Evolutionary conservation across 306 rosid species (phyloP).

Genomic region (Rosa rugosa): DNA sequence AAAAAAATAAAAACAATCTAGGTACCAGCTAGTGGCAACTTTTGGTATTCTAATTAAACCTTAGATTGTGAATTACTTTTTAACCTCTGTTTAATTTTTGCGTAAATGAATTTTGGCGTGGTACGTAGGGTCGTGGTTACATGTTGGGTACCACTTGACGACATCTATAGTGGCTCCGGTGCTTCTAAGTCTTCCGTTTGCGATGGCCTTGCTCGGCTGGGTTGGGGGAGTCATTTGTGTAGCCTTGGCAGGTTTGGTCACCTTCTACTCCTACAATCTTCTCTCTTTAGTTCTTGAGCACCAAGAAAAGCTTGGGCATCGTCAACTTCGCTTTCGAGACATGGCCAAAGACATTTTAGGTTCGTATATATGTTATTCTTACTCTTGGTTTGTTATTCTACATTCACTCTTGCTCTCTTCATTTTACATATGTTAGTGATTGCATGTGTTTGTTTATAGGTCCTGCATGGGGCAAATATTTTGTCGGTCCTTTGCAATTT

Average conservation of each 20-base stretch:
- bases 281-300: slow-evolving; percentile 66
- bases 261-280: slow-evolving; percentile 84
- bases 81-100: too few species aligned
- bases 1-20: too few species aligned
- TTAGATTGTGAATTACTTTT: too few species aligned
- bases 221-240: slow-evolving; percentile 71
- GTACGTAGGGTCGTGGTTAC: slow-evolving; percentile 71
- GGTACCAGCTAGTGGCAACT: too few species aligned
- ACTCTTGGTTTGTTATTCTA: background rate
- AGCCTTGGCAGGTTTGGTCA: slow-evolving; percentile 34
- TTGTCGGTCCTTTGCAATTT: slow-evolving; percentile 71
- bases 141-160: slow-evolving; percentile 85
- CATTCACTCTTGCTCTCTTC: background rate
- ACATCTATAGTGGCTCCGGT: slow-evolving; percentile 73
- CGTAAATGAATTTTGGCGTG: background rate
- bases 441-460: slow-evolving; percentile 38
- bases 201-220: slow-evolving; percentile 71
- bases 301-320: slow-evolving; percentile 66
- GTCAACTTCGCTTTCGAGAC: slow-evolving; percentile 71
- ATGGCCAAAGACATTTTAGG: slow-evolving; percentile 67
- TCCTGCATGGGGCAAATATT: slow-evolving; percentile 70
- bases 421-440: background rate
- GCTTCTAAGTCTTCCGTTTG: slow-evolving; percentile 62
- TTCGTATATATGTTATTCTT: background rate
- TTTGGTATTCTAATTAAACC: too few species aligned